Percentiles rank a stretch among this genome's conserved stretches.
Conservation (phyloP, 169 alveolate genomes). For the Miamiensis avidus region DNA sequence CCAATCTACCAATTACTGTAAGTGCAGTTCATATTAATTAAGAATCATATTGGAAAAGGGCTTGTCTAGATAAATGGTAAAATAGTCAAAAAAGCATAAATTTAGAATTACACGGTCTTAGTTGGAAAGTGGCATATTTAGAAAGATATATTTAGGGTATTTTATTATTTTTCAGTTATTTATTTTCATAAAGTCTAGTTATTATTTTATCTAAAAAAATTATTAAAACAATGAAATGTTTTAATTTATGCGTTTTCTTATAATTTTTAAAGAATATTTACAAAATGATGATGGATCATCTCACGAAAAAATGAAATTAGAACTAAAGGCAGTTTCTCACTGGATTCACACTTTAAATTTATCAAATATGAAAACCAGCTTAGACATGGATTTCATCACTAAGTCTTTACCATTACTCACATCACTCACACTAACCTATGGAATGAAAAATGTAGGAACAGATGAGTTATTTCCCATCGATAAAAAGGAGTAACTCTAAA, state of each 20-base stretch:
- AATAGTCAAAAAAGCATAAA: conserved; percentile 38
- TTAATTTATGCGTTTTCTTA: not conserved
- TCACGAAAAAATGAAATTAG: conserved; percentile 22
- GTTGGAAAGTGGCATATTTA: conserved; percentile 42
- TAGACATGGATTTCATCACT: conserved; percentile 39
- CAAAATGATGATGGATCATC: not conserved
- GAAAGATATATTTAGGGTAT: conserved; percentile 41
- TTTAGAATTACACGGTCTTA: conserved; percentile 37
- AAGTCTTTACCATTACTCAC: conserved; percentile 33
- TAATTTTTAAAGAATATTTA: not conserved
- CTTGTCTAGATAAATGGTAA: conserved; percentile 45
- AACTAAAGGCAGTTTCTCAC: conserved; percentile 36
- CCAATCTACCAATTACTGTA: conserved; percentile 28
- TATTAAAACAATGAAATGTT: not conserved
- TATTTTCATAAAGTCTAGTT: no score
- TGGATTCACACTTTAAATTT: conserved; percentile 44
- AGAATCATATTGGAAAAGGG: conserved; percentile 45
- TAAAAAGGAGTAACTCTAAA: conserved; percentile 14
- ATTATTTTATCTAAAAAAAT: no score
- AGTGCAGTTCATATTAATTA: conserved; percentile 28
- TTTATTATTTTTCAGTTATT: conserved; percentile 1
- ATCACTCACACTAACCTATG: conserved; percentile 36
- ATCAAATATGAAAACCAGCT: conserved; percentile 12
- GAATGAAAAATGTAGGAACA: conserved; percentile 28
- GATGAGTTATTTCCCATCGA: not conserved